Evolutionary conservation across 495 filamentous ascomycete genomes (phyloP).

Genomic region (Tuber umbilicatum): DNA sequence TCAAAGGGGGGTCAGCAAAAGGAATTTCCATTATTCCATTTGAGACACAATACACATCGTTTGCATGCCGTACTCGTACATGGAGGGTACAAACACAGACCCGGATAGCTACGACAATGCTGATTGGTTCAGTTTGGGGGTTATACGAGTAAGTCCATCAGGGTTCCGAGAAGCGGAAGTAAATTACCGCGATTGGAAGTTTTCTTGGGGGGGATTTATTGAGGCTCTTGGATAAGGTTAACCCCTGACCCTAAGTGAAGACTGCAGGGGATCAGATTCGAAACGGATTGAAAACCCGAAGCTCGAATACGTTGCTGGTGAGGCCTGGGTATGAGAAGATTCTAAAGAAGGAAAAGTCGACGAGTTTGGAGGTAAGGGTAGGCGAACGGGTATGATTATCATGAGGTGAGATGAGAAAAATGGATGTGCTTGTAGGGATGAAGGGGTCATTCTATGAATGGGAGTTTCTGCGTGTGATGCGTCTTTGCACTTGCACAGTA

Average conservation of each 20-base stretch:
- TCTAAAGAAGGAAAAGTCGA: not conserved
- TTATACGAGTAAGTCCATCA: not conserved
- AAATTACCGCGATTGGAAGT: not conserved
- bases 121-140: not conserved
- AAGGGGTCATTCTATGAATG: not conserved
- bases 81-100: not conserved
- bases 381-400: not conserved
- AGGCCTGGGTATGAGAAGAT: not conserved
- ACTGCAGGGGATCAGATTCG: not conserved
- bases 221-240: slow-evolving; percentile 4
- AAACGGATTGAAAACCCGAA: not conserved
- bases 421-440: slow-evolving; percentile 3
- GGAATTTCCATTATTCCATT: not conserved
- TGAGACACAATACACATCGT: not conserved
- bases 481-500: not conserved
- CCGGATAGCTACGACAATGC: not conserved
- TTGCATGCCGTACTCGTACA: not conserved
- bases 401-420: not conserved
- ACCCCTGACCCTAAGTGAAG: slow-evolving; percentile 2
- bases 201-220: not conserved
- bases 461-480: not conserved
- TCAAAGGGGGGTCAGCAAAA: not conserved
- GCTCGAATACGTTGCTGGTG: not conserved
- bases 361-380: not conserved
- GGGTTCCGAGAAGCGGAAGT: not conserved